Base-by-base conservation (phyloP, 2,329 filamentous ascomycete genomes). In the Aspergillus tubingensis region DNA sequence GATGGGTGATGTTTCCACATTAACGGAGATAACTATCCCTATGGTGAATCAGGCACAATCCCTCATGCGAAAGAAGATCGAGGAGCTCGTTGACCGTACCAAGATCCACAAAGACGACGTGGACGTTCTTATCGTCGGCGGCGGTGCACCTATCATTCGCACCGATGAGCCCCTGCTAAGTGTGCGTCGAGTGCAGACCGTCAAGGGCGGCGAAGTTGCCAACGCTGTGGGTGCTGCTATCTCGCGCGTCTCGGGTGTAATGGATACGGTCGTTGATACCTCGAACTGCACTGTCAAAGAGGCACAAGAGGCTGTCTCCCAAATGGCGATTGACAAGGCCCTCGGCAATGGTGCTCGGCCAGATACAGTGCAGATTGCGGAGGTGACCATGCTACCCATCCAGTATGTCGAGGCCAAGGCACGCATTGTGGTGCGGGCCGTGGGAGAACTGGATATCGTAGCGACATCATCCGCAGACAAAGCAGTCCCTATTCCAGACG, bases 181-280 rank as follows among this genome's bases (percentile, higher is more conserved):
- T 3, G 56, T 61, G 1, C 59, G 56, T 1, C 43, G 8, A 3
- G 32, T 61, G 11, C 32, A 52, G 19, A 58, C 59, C 1, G 59
- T 61, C 5, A 32, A 38, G 3, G 56, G 59, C 4, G 59, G 50
- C 10, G 81, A 81, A 3, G 84, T 88, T 1, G 86, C 87, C 8
- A 89, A 89, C 67, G 86, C 86, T 0, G 86, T 89, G 8, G 86
- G 86, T 1, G 86, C 86, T 8, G 86, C 86, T 0, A 86, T 85
- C 59, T 85, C 86, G 1, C 77, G 84, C 41, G 85, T 88, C 2
- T 86, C 83, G 60, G 81, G 82, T 1, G 51, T 59, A 4, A 44
- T 61, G 5, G 60, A 62, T 36, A 62, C 57, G 0, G 57, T 62
- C 6, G 56, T 56, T 8, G 57, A 62, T 38, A 59, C 60, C 1